Evolutionary conservation across 2,329 filamentous ascomycete species (phyloP), one percentile per base, ranked within the genome.

Genomic region (Nannizziopsis arthrosporioides): DNA sequence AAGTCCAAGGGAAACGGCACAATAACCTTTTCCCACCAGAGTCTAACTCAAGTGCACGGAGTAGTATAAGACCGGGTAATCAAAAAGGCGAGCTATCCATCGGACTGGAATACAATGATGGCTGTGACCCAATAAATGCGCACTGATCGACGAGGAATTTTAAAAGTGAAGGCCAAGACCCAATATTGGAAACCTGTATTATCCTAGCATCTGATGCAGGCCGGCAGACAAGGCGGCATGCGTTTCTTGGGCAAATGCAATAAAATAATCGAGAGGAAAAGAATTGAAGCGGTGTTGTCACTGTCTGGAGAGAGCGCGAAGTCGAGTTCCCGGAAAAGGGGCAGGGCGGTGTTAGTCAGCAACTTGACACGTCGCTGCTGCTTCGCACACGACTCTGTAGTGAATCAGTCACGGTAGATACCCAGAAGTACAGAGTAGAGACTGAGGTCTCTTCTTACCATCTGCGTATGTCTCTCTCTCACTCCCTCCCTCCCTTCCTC

Each of bases 101-200:
- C 35, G 35, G 43, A 31, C 43, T 45, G 43, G 43, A 45, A 45
- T 31, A 32, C 35, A 45, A 45, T 45, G n/a, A 39, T 39, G 34
- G n/a, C 32, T 27, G 43, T 36, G 35, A 45, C 43, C 35, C 35
- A 45, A 18, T 32, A 10, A 22, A 14, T 27, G 32, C 27, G 42
- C 34, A 38, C n/a, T 47, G 44, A 47, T 41, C 44, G 44, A 36
- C 44, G 30, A 7, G 14, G 22, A 17, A 36, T 19, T 35, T 36
- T 38, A 47, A 36, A 41, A 27, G 10, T 41, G 37, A 40, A 34
- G 35, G 22, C 15, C 17, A 27, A 15, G 15, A 37, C 17, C 18
- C 31, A 27, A 22, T 41, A 41, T 22, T 15, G 22, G 22, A 27
- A 27, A 27, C 22, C 22, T 27, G 22, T 27, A 27, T 27, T 27